Conservation (phyloP, 179 eudicot species). For the Spergularia azorica region DNA sequence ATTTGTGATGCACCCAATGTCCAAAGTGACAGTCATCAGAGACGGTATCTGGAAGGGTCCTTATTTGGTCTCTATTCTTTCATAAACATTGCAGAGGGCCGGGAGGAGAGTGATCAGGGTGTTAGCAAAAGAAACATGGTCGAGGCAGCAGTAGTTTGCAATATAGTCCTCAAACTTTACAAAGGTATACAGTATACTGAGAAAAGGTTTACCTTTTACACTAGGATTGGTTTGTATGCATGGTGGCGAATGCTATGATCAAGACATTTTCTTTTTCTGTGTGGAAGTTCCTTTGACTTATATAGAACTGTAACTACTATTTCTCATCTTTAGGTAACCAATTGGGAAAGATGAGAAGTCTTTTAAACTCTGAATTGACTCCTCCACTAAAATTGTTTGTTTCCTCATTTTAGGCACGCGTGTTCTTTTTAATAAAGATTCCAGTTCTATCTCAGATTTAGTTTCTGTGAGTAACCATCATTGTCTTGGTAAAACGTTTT, state of each 20-base stretch:
- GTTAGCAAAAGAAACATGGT: conserved; percentile 51
- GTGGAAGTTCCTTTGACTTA: too few species aligned
- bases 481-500: too few species aligned
- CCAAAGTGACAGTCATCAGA: conserved; percentile 34
- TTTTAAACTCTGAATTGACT: too few species aligned
- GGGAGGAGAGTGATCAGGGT: conserved; percentile 60
- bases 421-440: too few species aligned
- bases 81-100: conserved; percentile 61
- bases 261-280: neutral
- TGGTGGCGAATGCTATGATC: neutral
- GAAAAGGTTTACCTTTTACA: too few species aligned
- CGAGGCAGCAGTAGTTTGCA: conserved; percentile 41
- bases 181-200: conserved; percentile 38
- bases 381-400: too few species aligned
- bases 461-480: too few species aligned
- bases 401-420: too few species aligned
- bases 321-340: too few species aligned
- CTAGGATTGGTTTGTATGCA: neutral
- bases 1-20: conserved; percentile 58
- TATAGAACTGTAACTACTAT: too few species aligned
- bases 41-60: conserved; percentile 42
- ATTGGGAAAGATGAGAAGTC: too few species aligned
- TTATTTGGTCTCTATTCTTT: conserved; percentile 81
- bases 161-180: conserved; percentile 39
- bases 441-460: too few species aligned